Conservation (phyloP, 2,329 filamentous ascomycete species). For the Chrysosporium keratinophilum region DNA sequence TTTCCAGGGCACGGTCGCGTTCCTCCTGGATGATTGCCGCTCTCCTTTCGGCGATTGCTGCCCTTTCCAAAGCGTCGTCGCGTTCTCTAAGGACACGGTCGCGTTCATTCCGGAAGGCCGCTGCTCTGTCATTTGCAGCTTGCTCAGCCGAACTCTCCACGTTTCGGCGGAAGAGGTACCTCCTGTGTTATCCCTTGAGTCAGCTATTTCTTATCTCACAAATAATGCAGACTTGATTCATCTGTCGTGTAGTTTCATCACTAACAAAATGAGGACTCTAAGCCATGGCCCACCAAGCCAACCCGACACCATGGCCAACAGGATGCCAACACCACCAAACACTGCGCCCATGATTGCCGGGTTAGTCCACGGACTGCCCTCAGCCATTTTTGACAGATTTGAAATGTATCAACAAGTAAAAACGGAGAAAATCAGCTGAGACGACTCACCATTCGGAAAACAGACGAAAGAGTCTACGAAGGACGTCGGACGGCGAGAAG, state of each 20-base stretch:
- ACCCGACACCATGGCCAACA: background rate
- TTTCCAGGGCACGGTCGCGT: background rate
- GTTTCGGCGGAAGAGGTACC: background rate
- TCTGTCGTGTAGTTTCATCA: background rate
- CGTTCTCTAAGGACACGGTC: background rate
- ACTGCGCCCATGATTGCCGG: background rate
- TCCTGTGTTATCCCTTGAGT: background rate
- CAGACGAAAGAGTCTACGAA: conserved; percentile 1
- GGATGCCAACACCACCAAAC: background rate
- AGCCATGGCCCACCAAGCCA: background rate
- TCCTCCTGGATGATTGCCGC: background rate
- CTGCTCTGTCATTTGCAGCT: background rate
- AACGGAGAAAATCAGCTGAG: background rate
- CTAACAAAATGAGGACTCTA: background rate
- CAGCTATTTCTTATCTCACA: conserved; percentile 1
- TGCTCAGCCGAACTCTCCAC: background rate
- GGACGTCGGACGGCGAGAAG: background rate
- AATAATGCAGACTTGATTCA: background rate
- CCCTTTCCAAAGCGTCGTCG: background rate
- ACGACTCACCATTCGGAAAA: conserved; percentile 3
- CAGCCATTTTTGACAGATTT: background rate
- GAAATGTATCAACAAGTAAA: background rate
- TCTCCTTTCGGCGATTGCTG: background rate
- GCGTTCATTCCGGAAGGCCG: background rate
- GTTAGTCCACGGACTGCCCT: background rate